phyloP scores from a whole-genome alignment of 164 flowering plant species.

The Berberis vulgaris region DNA sequence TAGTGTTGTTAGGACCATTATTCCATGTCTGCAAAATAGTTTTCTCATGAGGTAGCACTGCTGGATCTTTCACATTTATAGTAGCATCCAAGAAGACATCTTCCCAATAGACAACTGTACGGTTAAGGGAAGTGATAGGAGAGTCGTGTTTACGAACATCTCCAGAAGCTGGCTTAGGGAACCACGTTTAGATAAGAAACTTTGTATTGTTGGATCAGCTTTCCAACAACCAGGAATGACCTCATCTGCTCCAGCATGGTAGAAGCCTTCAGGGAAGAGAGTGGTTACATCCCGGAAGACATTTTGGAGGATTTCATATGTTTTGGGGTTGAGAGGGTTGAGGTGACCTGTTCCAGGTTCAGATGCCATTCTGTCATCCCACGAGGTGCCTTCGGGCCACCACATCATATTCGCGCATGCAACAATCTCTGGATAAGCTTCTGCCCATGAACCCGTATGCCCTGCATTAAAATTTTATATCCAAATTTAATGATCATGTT shows the following conservation, averaged over 20 bases:
- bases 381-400: slow-evolving; percentile 53
- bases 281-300: slow-evolving; percentile 43
- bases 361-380: slow-evolving; percentile 64
- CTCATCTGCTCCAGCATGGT: slow-evolving; percentile 84
- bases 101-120: slow-evolving; percentile 80
- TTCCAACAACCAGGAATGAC: slow-evolving; percentile 81
- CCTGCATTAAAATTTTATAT: slow-evolving; percentile 29
- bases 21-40: slow-evolving; percentile 86
- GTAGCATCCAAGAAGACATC: slow-evolving; percentile 52
- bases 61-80: slow-evolving; percentile 30
- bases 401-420: slow-evolving; percentile 85
- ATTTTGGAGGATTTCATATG: slow-evolving; percentile 59
- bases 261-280: slow-evolving; percentile 72
- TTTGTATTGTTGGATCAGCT: slow-evolving; percentile 46
- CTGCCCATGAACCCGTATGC: slow-evolving; percentile 94
- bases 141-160: slow-evolving; percentile 51
- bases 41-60: slow-evolving; percentile 39
- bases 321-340: slow-evolving; percentile 70
- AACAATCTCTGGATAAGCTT: slow-evolving; percentile 85
- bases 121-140: slow-evolving; percentile 55
- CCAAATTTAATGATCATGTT: too few species aligned
- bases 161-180: slow-evolving; percentile 68
- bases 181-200: slow-evolving; percentile 42
- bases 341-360: slow-evolving; percentile 97
- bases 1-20: slow-evolving; percentile 69